Evolutionary conservation across 345 rosid species (phyloP), one percentile per base, ranked within the genome.

Genomic region (Populus nigra): DNA sequence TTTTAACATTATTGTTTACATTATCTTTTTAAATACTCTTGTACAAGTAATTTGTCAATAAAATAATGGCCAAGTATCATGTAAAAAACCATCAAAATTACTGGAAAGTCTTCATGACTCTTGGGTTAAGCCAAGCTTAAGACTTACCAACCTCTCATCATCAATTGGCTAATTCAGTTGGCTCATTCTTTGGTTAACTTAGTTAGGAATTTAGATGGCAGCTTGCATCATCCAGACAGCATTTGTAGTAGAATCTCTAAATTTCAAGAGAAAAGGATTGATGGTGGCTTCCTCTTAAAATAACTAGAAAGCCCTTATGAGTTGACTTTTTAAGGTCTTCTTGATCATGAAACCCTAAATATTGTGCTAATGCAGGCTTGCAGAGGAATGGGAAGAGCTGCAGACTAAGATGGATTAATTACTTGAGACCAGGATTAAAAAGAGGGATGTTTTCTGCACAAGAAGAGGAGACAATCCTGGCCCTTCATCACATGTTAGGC

Each of bases 331-430:
- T 6, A 0, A 50, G n/a, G 57, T 50, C 57, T 5, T 18, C 45
- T 10, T 33, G 49, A 45, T 45, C 49, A 45, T 17, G 57, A 18
- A 50, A 1, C 8, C 18, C 8, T 50, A 18, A 50, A 5, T 50
- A 18, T 18, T 50, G 57, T 6, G 18, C n/a, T 29, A 36, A 22
- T 59, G 79, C 89, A 95, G 99, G 98, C 8, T 73, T 93, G 84
- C 91, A 85, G 75, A 91, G 99, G 82, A 95, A 92, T 68, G 99
- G 99, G 47, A 95, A 95, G 86, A 93, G 99, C 83, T 95, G 98
- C 86, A 88, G 99, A 68, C 78, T 95, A 68, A 91, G 99, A 73
- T 95, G 99, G 98, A 91, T 93, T 63, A 95, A 95, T 87, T 93
- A 95, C 86, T 82, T 95, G 79, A 88, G 91, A 68, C 99, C 99